Percentiles rank a stretch among this genome's conserved stretches.
phyloP scores from a whole-genome alignment of 768 basidiomycete species.

The Mycena pura region DNA sequence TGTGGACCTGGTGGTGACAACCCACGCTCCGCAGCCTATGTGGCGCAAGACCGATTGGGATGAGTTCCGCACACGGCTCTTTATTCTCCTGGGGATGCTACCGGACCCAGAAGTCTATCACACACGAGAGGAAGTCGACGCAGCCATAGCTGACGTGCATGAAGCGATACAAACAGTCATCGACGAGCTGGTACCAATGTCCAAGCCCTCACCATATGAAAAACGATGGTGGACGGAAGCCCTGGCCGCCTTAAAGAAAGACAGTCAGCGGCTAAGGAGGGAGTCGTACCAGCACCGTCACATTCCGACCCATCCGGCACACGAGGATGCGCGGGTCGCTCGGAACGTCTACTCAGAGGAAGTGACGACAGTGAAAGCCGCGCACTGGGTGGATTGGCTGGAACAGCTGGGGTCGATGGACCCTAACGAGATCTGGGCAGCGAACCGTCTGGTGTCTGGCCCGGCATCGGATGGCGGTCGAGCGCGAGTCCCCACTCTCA shows the following conservation, averaged over 20 bases:
- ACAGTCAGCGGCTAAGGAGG: no score
- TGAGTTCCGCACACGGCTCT: conserved; percentile 31
- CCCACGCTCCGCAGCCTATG: conserved; percentile 21
- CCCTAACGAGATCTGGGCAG: no score
- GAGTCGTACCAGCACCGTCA: neutral
- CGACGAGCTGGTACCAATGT: conserved; percentile 24
- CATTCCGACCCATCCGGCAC: conserved; percentile 34
- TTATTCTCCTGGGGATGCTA: neutral
- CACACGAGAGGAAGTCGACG: neutral
- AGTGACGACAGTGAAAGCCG: conserved; percentile 28
- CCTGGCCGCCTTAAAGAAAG: conserved; percentile 27
- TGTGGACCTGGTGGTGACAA: neutral
- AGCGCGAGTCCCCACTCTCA: conserved; percentile 34
- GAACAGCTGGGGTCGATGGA: no score
- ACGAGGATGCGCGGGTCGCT: conserved; percentile 18
- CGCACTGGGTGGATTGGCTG: conserved; percentile 37
- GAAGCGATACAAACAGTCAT: conserved; percentile 27
- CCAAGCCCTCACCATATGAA: conserved; percentile 27
- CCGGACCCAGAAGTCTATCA: neutral
- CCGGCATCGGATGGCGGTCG: conserved; percentile 30
- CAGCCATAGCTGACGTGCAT: conserved; percentile 12
- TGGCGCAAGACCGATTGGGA: conserved; percentile 41
- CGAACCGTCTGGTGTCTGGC: conserved; percentile 26
- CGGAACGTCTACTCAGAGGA: conserved; percentile 24
- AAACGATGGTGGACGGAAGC: conserved; percentile 44